Evolutionary conservation across 1,284 basidiomycete species (phyloP), one percentile per base, ranked within the genome.

Genomic region (Leccinum huronense): DNA sequence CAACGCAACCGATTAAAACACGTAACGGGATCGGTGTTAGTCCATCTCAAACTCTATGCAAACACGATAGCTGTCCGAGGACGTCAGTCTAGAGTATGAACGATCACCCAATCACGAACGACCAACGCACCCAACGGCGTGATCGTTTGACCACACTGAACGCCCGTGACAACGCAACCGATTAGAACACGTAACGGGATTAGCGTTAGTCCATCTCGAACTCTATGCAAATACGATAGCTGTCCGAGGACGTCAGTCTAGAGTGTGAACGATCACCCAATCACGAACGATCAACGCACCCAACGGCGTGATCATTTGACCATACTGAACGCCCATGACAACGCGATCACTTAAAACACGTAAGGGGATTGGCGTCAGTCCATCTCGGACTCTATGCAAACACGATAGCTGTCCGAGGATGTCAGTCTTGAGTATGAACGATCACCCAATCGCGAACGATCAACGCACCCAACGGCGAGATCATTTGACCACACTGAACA

Each of bases 271-370:
- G 54, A 33, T 13, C 36, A n/a, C 33, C 16, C 8, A 45, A 45
- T 13, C 23, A 3, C 6, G 33, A 19, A 10, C 2, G 2, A 4
- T 6, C 19, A 5, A 53, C 60, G 9, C n/a, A 68, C 70, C 64
- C 36, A 87, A 79, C 68, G 86, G 77, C 19, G 81, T 84, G 61
- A 86, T 80, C 85, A 67, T 85, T 86, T 85, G 80, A 66, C 80
- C 71, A 77, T 85, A 87, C 57, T 81, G 77, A 33, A 33, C 33
- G 8, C 33, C 33, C 33, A 33, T 33, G 33, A 33, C 33, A 33
- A 33, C 8, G 7, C 33, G 10, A 33, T 9, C 33, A 9, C 8
- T 33, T 33, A 1, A 33, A 33, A 33, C 8, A 33, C 33, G 60
- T 67, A 16, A 70, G 53, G 8, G 61, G 60, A 19, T 65, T 57